Percentiles rank a stretch among this genome's conserved stretches.
Conservation (phyloP, 192 early-diverging fungal genomes). For the Coemansia brasiliensis region DNA sequence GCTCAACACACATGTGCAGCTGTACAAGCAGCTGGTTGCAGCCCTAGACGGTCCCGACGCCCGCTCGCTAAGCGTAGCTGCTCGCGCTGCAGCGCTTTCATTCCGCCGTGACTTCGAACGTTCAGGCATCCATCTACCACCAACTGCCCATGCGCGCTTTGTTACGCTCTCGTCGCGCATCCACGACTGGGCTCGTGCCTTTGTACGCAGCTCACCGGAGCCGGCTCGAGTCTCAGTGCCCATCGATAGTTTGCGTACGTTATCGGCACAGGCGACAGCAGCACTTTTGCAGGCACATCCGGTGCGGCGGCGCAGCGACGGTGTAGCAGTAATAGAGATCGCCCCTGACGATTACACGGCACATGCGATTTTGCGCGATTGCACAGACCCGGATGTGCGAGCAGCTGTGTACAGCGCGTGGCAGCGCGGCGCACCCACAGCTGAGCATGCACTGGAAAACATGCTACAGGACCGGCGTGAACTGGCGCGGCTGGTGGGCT, state of each 20-base stretch:
- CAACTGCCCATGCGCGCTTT: conserved; percentile 65
- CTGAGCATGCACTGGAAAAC: conserved; percentile 69
- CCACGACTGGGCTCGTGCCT: conserved; percentile 71
- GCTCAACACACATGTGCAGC: conserved; percentile 85
- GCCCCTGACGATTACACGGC: conserved; percentile 32
- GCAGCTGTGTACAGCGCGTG: conserved; percentile 72
- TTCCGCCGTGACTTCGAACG: conserved; percentile 93
- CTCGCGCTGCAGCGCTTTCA: conserved; percentile 73
- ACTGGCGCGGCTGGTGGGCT: conserved; percentile 76
- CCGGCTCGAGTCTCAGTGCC: conserved; percentile 14
- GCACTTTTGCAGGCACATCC: conserved; percentile 37
- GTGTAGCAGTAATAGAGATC: conserved; percentile 26
- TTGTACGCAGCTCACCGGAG: conserved; percentile 53
- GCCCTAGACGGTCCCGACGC: conserved; percentile 65
- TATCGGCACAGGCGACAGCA: conserved; percentile 60
- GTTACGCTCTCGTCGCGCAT: conserved; percentile 84
- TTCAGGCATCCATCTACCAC: conserved; percentile 86
- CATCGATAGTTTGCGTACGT: conserved; percentile 61
- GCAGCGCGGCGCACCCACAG: conserved; percentile 66
- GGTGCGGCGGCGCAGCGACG: conserved; percentile 30
- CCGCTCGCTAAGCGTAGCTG: conserved; percentile 63
- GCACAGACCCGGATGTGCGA: conserved; percentile 65
- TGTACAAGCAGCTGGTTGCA: conserved; percentile 76
- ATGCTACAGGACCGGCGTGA: conserved; percentile 71
- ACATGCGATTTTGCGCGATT: conserved; percentile 52